phyloP scores from a whole-genome alignment of 2,329 filamentous ascomycete genomes.

The Talaromyces sp. region DNA sequence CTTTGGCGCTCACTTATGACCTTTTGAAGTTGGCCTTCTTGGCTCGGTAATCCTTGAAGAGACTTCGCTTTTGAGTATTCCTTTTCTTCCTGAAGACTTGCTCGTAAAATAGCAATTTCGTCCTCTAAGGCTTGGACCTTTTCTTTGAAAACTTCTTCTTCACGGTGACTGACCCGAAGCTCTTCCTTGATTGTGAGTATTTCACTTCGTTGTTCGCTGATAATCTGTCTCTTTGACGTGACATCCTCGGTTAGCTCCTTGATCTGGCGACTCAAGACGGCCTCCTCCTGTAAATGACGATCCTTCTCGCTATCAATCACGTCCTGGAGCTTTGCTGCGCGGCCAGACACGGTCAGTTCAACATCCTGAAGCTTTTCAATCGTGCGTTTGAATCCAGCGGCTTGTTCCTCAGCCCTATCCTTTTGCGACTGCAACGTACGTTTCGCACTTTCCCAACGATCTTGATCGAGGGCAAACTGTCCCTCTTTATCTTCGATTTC shows the following conservation, averaged over 20 bases:
- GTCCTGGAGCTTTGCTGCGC: slow-evolving; percentile 64
- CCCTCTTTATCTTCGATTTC: slow-evolving; percentile 67
- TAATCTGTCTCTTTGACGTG: slow-evolving; percentile 59
- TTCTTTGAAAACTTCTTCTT: slow-evolving; percentile 59
- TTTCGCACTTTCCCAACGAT: slow-evolving; percentile 67
- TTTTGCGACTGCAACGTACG: slow-evolving; percentile 63
- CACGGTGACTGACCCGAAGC: slow-evolving; percentile 63
- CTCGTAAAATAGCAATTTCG: slow-evolving; percentile 70
- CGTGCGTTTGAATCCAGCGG: slow-evolving; percentile 63
- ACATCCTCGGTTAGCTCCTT: slow-evolving; percentile 70
- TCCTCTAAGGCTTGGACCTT: slow-evolving; percentile 68
- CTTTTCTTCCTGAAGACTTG: slow-evolving; percentile 61
- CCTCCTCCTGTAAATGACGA: slow-evolving; percentile 68
- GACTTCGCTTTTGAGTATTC: slow-evolving; percentile 58
- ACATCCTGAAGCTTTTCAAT: slow-evolving; percentile 66
- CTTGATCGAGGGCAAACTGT: slow-evolving; percentile 65
- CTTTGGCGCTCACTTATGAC: slow-evolving; percentile 58
- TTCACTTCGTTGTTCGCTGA: slow-evolving; percentile 64
- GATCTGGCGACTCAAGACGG: slow-evolving; percentile 67
- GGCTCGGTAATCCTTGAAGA: slow-evolving; percentile 56
- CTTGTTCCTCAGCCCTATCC: slow-evolving; percentile 64
- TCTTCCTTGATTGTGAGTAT: slow-evolving; percentile 65
- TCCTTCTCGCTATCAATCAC: slow-evolving; percentile 67
- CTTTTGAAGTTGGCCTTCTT: slow-evolving; percentile 55
- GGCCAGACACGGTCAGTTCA: slow-evolving; percentile 64